phyloP scores from a whole-genome alignment of 129 eudicot genomes.

The Flaveria linearis region DNA sequence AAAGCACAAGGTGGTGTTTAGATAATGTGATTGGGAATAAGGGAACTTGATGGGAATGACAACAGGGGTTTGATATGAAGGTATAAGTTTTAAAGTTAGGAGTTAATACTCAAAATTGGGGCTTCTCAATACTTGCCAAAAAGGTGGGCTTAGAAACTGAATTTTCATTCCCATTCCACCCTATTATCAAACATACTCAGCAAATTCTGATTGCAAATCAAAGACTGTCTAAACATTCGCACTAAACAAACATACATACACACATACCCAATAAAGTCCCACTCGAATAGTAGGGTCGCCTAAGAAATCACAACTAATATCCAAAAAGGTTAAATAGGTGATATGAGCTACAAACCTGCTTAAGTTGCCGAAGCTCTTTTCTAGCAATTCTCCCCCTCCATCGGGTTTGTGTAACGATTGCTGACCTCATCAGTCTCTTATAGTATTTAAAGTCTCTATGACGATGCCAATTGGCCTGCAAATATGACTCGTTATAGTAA shows the following conservation, averaged over 20 bases:
- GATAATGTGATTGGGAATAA: background rate
- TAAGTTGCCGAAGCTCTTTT: constrained; percentile 78
- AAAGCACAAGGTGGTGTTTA: background rate
- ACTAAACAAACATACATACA: too few relatives aligned
- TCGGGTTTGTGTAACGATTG: constrained; percentile 78
- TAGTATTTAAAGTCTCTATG: constrained; percentile 66
- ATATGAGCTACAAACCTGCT: constrained; percentile 54
- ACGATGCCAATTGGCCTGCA: constrained; percentile 88
- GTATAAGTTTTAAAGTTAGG: background rate
- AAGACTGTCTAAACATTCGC: background rate
- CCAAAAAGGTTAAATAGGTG: constrained; percentile 10
- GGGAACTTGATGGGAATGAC: constrained; percentile 8
- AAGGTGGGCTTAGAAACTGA: background rate
- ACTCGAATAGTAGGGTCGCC: too few relatives aligned
- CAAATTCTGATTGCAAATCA: background rate
- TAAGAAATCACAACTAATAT: constrained; percentile 4
- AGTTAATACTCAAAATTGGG: background rate
- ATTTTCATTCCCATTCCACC: background rate
- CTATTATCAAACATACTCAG: constrained; percentile 9
- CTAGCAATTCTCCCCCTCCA: constrained; percentile 91
- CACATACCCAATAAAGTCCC: too few relatives aligned
- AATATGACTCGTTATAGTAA: constrained; percentile 16
- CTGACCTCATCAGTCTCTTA: constrained; percentile 67
- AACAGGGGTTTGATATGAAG: background rate
- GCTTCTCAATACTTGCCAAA: background rate